Evolutionary conservation across 495 filamentous ascomycete genomes (phyloP).

Genomic region (Aspergillus bridgeri): DNA sequence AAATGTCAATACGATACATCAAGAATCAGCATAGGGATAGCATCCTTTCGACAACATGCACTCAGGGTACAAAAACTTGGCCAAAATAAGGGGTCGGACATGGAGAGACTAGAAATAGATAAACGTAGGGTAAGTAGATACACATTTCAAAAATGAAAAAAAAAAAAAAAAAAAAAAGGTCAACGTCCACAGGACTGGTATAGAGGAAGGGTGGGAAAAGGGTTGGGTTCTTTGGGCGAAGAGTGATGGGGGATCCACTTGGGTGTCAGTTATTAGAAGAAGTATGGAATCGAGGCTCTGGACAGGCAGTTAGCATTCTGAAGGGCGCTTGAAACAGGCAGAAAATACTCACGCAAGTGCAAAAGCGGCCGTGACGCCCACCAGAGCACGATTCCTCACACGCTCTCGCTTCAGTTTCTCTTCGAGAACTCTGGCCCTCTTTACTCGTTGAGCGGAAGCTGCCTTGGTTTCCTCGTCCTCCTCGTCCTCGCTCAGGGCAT

Average conservation of each 20-base stretch:
- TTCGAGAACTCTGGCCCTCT: constrained; percentile 71
- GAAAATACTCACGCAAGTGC: constrained; percentile 73
- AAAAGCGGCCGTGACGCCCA: constrained; percentile 80
- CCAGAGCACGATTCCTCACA: constrained; percentile 74
- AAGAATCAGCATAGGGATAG: not conserved
- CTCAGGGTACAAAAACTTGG: not conserved
- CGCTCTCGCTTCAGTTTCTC: constrained; percentile 77
- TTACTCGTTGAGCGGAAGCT: constrained; percentile 46
- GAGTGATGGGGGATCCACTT: not conserved
- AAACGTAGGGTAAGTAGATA: constrained; percentile 1
- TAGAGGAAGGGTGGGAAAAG: not conserved
- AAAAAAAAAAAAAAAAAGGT: not conserved
- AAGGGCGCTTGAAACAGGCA: not conserved
- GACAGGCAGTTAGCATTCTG: constrained; percentile 18
- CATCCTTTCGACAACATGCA: not conserved
- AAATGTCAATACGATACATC: not conserved
- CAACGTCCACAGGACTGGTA: not conserved
- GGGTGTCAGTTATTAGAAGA: constrained; percentile 27
- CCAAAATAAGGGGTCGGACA: not conserved
- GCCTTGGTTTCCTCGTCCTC: constrained; percentile 53
- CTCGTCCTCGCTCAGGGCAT: constrained; percentile 53
- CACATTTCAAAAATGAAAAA: not conserved
- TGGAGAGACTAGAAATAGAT: not conserved
- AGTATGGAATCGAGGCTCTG: constrained; percentile 48
- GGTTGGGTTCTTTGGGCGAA: not conserved